Percentiles rank a stretch among this genome's conserved stretches.
Evolutionary conservation across 208 protist genomes (phyloP).

Genomic region (Trypanosomatidae sp.): DNA sequence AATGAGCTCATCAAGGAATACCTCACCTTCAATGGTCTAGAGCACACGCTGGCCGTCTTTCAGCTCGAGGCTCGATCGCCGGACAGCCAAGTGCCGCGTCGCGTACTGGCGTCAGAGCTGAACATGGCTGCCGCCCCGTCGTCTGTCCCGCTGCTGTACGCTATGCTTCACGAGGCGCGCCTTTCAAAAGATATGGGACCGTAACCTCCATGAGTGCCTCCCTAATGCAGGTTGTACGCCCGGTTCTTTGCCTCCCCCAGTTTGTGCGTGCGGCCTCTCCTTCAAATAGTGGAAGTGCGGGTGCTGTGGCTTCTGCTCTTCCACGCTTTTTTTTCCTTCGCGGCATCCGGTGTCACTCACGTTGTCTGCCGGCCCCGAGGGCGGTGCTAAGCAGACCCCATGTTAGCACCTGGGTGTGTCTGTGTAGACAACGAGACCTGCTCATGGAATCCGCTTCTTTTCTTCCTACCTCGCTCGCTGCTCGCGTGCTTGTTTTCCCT

Average conservation of each 20-base stretch:
- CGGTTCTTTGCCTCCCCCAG: not conserved
- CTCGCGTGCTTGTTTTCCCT: not conserved
- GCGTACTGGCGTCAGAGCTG: conserved; percentile 73
- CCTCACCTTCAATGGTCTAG: conserved; percentile 87
- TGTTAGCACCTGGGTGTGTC: not conserved
- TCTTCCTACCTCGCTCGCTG: not conserved
- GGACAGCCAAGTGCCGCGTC: conserved; percentile 53
- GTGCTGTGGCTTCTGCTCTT: not conserved
- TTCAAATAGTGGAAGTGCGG: not conserved
- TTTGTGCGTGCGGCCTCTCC: not conserved
- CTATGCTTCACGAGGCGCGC: conserved; percentile 77
- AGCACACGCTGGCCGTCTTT: conserved; percentile 91
- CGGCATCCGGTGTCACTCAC: not conserved
- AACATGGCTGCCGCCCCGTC: conserved; percentile 71
- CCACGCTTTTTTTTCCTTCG: not conserved
- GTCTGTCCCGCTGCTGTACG: conserved; percentile 74
- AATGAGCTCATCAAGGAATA: conserved; percentile 96
- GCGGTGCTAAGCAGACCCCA: not conserved
- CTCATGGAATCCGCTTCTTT: not conserved
- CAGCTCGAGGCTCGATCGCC: conserved; percentile 65
- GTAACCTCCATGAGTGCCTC: not conserved
- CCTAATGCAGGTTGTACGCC: not conserved
- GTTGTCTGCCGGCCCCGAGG: not conserved
- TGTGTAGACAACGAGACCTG: not conserved
- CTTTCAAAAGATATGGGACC: conserved; percentile 45